A percentile compares a stretch with the other conserved stretches of the same genome.
phyloP scores from a whole-genome alignment of 2,329 filamentous ascomycete species.

The Colletotrichum euphorbiae region DNA sequence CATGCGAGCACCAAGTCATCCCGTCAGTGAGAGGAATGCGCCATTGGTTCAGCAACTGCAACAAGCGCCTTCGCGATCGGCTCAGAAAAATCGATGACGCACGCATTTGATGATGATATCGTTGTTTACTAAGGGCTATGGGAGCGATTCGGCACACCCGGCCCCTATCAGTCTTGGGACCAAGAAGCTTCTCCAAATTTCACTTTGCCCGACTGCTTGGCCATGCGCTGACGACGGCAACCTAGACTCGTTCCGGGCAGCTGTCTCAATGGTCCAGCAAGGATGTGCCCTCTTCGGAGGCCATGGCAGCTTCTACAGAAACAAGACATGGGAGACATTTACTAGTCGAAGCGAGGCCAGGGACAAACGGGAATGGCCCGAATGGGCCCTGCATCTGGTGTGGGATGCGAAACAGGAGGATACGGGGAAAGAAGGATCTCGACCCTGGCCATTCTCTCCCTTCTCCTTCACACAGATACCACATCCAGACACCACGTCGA shows the following conservation, averaged over 20 bases:
- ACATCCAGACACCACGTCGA: conserved; percentile 1
- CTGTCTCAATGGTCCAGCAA: neutral
- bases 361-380: conserved; percentile 21
- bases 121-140: neutral
- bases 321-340: neutral
- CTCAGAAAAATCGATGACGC: conserved; percentile 35
- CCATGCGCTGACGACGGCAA: neutral
- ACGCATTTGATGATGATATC: conserved; percentile 17
- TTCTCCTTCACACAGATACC: neutral
- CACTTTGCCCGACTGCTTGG: conserved; percentile 15
- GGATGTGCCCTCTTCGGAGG: neutral
- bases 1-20: conserved; percentile 23
- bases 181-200: conserved; percentile 20
- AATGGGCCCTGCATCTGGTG: conserved; percentile 23
- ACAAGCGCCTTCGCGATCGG: conserved; percentile 34
- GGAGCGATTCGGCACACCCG: conserved; percentile 24
- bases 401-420: neutral
- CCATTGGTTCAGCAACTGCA: neutral
- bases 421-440: conserved; percentile 19
- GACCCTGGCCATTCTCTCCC: neutral
- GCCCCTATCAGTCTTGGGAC: conserved; percentile 15
- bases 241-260: conserved; percentile 22
- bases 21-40: conserved; percentile 10
- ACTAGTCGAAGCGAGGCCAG: conserved; percentile 10
- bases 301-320: neutral